A percentile compares a stretch with the other conserved stretches of the same genome.
Conservation (phyloP, 192 early-diverging fungal species). For the Chytriomyces sp. region DNA sequence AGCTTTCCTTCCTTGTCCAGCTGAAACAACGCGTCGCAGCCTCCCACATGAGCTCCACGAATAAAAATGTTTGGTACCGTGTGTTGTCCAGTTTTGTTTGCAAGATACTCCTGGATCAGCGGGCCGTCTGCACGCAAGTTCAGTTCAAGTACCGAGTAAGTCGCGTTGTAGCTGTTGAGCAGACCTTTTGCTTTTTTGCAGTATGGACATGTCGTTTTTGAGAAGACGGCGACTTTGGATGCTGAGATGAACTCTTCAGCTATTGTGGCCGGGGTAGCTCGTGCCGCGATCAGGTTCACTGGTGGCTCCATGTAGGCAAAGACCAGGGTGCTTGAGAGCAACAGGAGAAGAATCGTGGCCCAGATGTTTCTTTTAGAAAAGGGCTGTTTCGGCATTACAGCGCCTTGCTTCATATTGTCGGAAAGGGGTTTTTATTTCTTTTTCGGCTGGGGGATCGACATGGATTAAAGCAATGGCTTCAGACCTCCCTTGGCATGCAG, state of each 20-base stretch:
- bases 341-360: no score
- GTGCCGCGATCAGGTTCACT: neutral
- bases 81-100: constrained; percentile 47
- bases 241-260: neutral
- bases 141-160: constrained; percentile 32
- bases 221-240: neutral
- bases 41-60: constrained; percentile 43
- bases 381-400: no score
- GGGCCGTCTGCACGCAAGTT: constrained; percentile 46
- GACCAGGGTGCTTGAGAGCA: no score
- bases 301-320: no score
- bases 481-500: constrained; percentile 39
- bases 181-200: constrained; percentile 58
- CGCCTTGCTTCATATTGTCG: no score
- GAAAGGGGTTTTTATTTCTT: no score
- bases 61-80: constrained; percentile 61
- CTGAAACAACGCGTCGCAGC: constrained; percentile 45
- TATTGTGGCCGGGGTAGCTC: neutral
- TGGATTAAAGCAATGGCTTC: constrained; percentile 25
- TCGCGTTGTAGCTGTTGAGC: constrained; percentile 40
- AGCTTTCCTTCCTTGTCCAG: constrained; percentile 39
- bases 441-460: no score
- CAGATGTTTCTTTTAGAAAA: no score
- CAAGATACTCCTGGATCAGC: constrained; percentile 54
- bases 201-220: constrained; percentile 52